phyloP scores from a whole-genome alignment of 805 yeast genomes.

The Millerago galiae region DNA sequence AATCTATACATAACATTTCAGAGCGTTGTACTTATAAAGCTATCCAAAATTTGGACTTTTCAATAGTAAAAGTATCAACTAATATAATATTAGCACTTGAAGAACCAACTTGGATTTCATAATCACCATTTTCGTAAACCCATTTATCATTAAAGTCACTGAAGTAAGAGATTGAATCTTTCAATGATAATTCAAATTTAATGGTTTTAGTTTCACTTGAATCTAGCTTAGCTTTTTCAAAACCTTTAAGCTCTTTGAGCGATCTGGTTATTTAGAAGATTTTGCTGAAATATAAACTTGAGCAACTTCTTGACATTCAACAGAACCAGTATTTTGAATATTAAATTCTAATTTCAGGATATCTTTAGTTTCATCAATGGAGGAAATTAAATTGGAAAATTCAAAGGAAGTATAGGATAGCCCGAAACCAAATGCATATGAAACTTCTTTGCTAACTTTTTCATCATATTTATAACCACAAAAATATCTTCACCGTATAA shows the following conservation, averaged over 20 bases:
- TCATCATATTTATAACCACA: slow-evolving; percentile 59
- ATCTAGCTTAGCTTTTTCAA: slow-evolving; percentile 39
- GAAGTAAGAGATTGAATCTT: slow-evolving; percentile 47
- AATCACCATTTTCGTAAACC: slow-evolving; percentile 46
- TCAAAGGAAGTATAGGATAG: slow-evolving; percentile 51
- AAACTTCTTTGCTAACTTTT: slow-evolving; percentile 37
- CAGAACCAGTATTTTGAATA: slow-evolving; percentile 41
- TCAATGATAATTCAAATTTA: slow-evolving; percentile 30
- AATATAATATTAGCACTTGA: slow-evolving; percentile 25
- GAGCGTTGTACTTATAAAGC: no score
- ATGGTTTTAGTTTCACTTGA: slow-evolving; percentile 37
- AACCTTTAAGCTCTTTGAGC: slow-evolving; percentile 54
- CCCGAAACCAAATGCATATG: slow-evolving; percentile 59
- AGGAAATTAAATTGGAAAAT: slow-evolving; percentile 30
- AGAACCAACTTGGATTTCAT: slow-evolving; percentile 42
- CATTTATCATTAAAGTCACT: slow-evolving; percentile 42
- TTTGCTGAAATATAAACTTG: slow-evolving; percentile 57
- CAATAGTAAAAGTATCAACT: slow-evolving; percentile 18
- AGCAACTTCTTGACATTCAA: slow-evolving; percentile 46
- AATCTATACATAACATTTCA: no score
- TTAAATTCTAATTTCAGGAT: slow-evolving; percentile 27
- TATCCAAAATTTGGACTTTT: slow-evolving; percentile 13
- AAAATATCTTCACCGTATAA: slow-evolving; percentile 61
- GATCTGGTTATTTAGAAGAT: no score
- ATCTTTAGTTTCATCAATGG: slow-evolving; percentile 23